These are phyloP conservation scores for Scheffersomyces coipomensis DNA, from an alignment of 805 yeast genomes.

Conservation along the genomic window DNA sequence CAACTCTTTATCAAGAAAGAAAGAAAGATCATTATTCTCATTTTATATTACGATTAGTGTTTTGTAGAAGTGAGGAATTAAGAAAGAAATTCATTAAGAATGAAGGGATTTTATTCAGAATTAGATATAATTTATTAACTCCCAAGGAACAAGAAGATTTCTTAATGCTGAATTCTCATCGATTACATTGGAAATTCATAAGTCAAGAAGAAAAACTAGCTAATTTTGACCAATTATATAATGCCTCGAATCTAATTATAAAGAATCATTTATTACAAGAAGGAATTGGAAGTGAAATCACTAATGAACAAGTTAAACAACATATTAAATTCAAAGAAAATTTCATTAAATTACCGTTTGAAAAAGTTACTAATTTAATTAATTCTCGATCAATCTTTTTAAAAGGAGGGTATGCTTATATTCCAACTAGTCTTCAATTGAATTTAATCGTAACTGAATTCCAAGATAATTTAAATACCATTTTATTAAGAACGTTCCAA, in stretches of 20 bases:
- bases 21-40: slow-evolving; percentile 92
- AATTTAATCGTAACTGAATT: slow-evolving; percentile 71
- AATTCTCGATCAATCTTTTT: slow-evolving; percentile 70
- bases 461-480: slow-evolving; percentile 46
- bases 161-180: slow-evolving; percentile 50
- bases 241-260: slow-evolving; percentile 51
- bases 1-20: slow-evolving; percentile 53
- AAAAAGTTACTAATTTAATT: slow-evolving; percentile 75
- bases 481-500: slow-evolving; percentile 68
- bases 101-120: slow-evolving; percentile 70
- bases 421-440: slow-evolving; percentile 79
- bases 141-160: slow-evolving; percentile 68
- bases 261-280: slow-evolving; percentile 34
- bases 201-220: slow-evolving; percentile 56
- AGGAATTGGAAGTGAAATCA: slow-evolving; percentile 24
- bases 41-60: slow-evolving; percentile 82
- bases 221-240: slow-evolving; percentile 48
- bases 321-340: slow-evolving; percentile 54
- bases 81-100: slow-evolving; percentile 75
- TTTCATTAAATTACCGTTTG: slow-evolving; percentile 85
- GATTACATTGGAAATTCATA: slow-evolving; percentile 73
- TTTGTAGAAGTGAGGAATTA: slow-evolving; percentile 82
- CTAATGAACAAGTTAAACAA: slow-evolving; percentile 51
- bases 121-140: slow-evolving; percentile 66
- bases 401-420: slow-evolving; percentile 71